phyloP scores from a whole-genome alignment of 306 rosid genomes.

The Prosopis cineraria region DNA sequence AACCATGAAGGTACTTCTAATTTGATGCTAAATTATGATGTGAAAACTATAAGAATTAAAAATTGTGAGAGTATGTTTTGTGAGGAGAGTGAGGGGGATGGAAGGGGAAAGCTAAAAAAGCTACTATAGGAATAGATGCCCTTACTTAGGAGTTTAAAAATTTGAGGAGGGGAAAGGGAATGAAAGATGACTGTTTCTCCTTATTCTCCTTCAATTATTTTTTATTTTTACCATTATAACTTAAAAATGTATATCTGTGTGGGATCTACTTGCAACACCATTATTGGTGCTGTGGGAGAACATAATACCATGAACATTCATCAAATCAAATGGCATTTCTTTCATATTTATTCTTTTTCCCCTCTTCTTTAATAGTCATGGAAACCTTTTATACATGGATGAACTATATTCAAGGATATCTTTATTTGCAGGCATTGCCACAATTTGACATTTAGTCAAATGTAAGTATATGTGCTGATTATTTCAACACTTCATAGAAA shows the following conservation, averaged over 20 bases:
- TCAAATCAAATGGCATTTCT: slow-evolving; percentile 67
- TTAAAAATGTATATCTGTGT: slow-evolving; percentile 14
- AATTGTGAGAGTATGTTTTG: background rate
- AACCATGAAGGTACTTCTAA: background rate
- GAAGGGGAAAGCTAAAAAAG: background rate
- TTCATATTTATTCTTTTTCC: slow-evolving; percentile 5
- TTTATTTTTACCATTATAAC: too few relatives aligned
- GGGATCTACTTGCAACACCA: slow-evolving; percentile 71
- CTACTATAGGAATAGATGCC: background rate
- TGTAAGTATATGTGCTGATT: slow-evolving; percentile 86
- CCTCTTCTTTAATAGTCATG: background rate
- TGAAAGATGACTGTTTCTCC: background rate
- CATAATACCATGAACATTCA: slow-evolving; percentile 88
- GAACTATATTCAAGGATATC: slow-evolving; percentile 19
- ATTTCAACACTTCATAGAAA: slow-evolving; percentile 74
- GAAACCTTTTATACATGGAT: slow-evolving; percentile 10
- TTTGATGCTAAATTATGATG: background rate
- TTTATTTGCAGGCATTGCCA: slow-evolving; percentile 69
- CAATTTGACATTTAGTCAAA: slow-evolving; percentile 74
- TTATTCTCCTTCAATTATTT: background rate
- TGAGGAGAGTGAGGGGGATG: background rate
- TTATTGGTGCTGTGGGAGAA: slow-evolving; percentile 91
- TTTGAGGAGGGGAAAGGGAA: background rate
- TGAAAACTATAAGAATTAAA: background rate
- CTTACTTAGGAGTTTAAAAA: background rate